Evolutionary conservation across 2,329 filamentous ascomycete genomes (phyloP).

Genomic region (Fusarium tricinctum): DNA sequence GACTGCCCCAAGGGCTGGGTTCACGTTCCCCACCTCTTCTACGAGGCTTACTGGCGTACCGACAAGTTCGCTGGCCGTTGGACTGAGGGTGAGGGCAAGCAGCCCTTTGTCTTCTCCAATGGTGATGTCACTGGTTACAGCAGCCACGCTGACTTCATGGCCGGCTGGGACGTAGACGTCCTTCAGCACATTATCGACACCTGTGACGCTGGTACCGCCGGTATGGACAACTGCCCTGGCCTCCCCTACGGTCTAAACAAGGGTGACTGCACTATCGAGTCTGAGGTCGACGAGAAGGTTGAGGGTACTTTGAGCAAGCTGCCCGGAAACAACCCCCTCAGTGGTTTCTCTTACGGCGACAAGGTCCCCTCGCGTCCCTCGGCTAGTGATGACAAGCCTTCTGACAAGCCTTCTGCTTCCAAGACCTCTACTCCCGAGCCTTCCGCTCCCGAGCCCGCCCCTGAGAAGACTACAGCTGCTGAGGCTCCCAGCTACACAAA

Average conservation of each 20-base stretch:
- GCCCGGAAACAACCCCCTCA: constrained; percentile 69
- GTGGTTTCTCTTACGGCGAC: constrained; percentile 64
- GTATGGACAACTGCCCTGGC: constrained; percentile 74
- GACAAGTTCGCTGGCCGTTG: constrained; percentile 66
- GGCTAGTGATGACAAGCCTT: constrained; percentile 15
- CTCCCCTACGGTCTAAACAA: constrained; percentile 68
- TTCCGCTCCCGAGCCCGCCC: constrained; percentile 30
- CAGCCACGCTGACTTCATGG: constrained; percentile 79
- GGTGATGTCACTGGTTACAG: constrained; percentile 79
- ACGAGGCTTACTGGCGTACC: constrained; percentile 73
- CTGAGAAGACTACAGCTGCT: constrained; percentile 27
- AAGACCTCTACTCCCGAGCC: constrained; percentile 14
- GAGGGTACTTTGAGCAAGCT: constrained; percentile 62
- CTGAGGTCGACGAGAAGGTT: constrained; percentile 62
- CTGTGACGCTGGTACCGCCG: constrained; percentile 71
- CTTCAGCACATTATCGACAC: constrained; percentile 77
- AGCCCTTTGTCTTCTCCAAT: constrained; percentile 77
- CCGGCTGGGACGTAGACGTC: constrained; percentile 76
- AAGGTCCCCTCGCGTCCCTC: constrained; percentile 19
- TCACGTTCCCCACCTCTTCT: constrained; percentile 71
- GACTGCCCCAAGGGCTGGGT: constrained; percentile 69
- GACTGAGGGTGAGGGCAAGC: constrained; percentile 66
- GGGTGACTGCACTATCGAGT: constrained; percentile 65
- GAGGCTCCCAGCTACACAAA: constrained; percentile 27
- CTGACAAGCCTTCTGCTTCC: constrained; percentile 24